phyloP scores from a whole-genome alignment of 169 alveolate genomes.

The Plasmodium ovale region DNA sequence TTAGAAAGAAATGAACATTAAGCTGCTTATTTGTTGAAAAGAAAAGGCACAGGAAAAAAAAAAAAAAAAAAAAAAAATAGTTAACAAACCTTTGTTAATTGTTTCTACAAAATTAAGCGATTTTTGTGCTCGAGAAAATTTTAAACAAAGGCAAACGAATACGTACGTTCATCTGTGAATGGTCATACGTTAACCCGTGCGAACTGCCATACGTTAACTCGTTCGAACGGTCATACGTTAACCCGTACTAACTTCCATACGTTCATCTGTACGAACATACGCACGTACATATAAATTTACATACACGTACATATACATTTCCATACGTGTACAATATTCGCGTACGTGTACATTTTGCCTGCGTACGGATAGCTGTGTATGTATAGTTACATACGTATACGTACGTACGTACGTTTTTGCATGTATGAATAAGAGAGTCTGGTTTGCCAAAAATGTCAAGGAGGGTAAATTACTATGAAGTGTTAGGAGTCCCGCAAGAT shows the following conservation, averaged over 20 bases:
- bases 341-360: too few relatives aligned
- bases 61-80: neutral
- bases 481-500: conserved; percentile 83
- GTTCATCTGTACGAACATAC: neutral
- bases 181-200: too few relatives aligned
- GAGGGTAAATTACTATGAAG: conserved; percentile 75
- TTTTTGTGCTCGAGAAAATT: neutral
- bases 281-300: neutral
- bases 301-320: neutral
- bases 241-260: neutral
- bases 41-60: neutral
- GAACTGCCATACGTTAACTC: too few relatives aligned
- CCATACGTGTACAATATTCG: neutral
- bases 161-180: too few relatives aligned
- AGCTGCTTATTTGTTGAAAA: too few relatives aligned
- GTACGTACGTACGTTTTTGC: too few relatives aligned
- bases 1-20: too few relatives aligned
- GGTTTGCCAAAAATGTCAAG: conserved; percentile 64
- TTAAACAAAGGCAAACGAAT: neutral
- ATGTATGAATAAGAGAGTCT: too few relatives aligned
- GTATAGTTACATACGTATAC: too few relatives aligned
- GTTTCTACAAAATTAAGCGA: neutral
- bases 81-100: neutral
- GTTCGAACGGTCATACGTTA: too few relatives aligned
- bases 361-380: too few relatives aligned